Conservation (phyloP, 2,329 filamentous ascomycete species). For the Ophiostoma piceae region DNA sequence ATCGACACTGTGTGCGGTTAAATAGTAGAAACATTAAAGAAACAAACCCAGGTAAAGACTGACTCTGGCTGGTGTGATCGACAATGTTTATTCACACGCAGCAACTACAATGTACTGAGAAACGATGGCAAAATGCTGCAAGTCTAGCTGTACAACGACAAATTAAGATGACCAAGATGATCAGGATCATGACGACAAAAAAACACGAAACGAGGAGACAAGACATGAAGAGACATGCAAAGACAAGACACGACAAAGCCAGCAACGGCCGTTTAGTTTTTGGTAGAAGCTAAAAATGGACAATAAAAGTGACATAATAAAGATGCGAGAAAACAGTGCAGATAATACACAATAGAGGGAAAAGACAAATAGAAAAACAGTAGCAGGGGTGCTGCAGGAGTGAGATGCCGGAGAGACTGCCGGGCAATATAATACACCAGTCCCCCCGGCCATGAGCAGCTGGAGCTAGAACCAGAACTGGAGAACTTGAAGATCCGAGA, state of each 20-base stretch:
- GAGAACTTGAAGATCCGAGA: background rate
- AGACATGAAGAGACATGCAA: conserved; percentile 8
- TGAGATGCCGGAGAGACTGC: conserved; percentile 7
- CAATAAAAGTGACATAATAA: background rate
- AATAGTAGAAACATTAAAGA: background rate
- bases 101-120: background rate
- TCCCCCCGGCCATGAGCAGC: conserved; percentile 4
- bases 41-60: background rate
- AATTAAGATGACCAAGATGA: background rate
- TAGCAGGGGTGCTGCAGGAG: conserved; percentile 8
- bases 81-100: background rate
- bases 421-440: conserved; percentile 13
- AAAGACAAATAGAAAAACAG: background rate
- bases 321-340: background rate
- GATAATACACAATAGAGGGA: background rate
- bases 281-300: background rate
- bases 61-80: background rate
- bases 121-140: background rate
- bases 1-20: background rate
- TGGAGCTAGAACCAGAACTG: background rate
- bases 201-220: conserved; percentile 3
- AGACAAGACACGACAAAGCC: background rate
- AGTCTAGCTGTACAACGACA: background rate
- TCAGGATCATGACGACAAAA: background rate
- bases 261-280: background rate